These are phyloP conservation scores for Talaromyces sp. DNA, from an alignment of 2,329 filamentous ascomycete species.

Conservation along the genomic window DNA sequence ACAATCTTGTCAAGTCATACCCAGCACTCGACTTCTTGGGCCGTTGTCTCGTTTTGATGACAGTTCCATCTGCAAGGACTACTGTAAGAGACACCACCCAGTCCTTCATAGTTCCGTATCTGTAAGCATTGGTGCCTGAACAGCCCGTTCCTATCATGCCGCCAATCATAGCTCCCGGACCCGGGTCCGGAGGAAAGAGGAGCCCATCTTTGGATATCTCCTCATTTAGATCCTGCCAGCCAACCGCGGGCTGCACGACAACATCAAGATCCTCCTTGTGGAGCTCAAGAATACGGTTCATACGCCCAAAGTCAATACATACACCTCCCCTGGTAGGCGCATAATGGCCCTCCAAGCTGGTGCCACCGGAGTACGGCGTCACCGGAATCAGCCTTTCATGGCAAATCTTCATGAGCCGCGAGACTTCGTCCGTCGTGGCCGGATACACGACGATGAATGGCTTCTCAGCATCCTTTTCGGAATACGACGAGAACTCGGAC, in stretches of 20 bases:
- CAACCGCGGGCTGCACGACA: slow-evolving; percentile 72
- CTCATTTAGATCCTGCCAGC: slow-evolving; percentile 83
- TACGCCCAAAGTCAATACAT: slow-evolving; percentile 77
- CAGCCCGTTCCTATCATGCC: slow-evolving; percentile 55
- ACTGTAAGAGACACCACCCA: slow-evolving; percentile 86
- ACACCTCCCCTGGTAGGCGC: slow-evolving; percentile 76
- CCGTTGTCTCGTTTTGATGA: slow-evolving; percentile 83
- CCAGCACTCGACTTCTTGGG: slow-evolving; percentile 86
- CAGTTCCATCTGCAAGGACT: slow-evolving; percentile 81
- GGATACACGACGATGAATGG: slow-evolving; percentile 68
- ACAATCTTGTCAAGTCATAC: slow-evolving; percentile 84
- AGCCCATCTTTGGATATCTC: slow-evolving; percentile 65
- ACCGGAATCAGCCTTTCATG: slow-evolving; percentile 76
- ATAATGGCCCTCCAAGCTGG: slow-evolving; percentile 84
- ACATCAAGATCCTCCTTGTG: slow-evolving; percentile 75
- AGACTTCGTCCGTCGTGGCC: slow-evolving; percentile 72
- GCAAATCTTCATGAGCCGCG: slow-evolving; percentile 83
- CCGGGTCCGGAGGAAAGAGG: slow-evolving; percentile 89
- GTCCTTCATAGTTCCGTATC: slow-evolving; percentile 91
- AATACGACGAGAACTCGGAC: slow-evolving; percentile 58
- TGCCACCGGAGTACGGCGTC: slow-evolving; percentile 81
- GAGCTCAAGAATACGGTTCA: slow-evolving; percentile 73
- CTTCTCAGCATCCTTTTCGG: slow-evolving; percentile 35
- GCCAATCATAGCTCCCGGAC: slow-evolving; percentile 86
- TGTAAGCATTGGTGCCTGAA: slow-evolving; percentile 78